Percentiles rank a stretch among this genome's conserved stretches.
phyloP scores from a whole-genome alignment of 768 basidiomycete genomes.

The Leccinum imitatum region DNA sequence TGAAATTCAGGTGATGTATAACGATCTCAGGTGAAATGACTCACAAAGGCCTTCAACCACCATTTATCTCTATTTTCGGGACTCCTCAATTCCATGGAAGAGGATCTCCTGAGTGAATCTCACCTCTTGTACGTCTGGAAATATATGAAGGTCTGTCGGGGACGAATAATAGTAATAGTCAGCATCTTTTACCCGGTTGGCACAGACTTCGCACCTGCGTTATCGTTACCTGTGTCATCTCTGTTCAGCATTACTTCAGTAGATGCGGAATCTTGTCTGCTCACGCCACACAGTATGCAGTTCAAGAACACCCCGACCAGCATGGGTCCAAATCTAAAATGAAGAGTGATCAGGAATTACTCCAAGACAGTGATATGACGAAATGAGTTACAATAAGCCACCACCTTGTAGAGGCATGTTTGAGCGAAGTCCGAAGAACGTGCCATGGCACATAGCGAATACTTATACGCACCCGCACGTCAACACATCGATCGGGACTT shows the following conservation, averaged over 20 bases:
- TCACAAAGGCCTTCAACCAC: slow-evolving; percentile 48
- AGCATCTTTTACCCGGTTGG: not conserved
- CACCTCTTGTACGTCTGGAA: slow-evolving; percentile 43
- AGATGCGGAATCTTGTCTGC: not conserved
- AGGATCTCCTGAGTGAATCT: not conserved
- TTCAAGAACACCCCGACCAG: slow-evolving; percentile 16
- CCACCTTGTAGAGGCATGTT: not conserved
- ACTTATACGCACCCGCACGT: not conserved
- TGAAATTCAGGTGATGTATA: not conserved
- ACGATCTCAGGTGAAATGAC: slow-evolving; percentile 10
- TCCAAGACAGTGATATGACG: not conserved
- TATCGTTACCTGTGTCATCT: not conserved
- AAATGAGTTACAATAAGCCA: not conserved
- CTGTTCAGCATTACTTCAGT: not conserved
- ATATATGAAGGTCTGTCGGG: slow-evolving; percentile 44
- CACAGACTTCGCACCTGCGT: slow-evolving; percentile 12
- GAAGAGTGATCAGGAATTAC: slow-evolving; percentile 37
- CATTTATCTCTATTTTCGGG: slow-evolving; percentile 34
- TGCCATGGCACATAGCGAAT: not conserved
- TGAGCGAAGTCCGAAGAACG: not conserved
- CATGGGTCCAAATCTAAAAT: slow-evolving; percentile 32
- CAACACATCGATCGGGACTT: not conserved
- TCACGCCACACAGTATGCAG: slow-evolving; percentile 18
- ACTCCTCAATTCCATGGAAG: not conserved
- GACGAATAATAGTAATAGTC: not conserved